These are phyloP conservation scores for Acacia concinna DNA, from an alignment of 331 rosid species.

Conservation along the genomic window DNA sequence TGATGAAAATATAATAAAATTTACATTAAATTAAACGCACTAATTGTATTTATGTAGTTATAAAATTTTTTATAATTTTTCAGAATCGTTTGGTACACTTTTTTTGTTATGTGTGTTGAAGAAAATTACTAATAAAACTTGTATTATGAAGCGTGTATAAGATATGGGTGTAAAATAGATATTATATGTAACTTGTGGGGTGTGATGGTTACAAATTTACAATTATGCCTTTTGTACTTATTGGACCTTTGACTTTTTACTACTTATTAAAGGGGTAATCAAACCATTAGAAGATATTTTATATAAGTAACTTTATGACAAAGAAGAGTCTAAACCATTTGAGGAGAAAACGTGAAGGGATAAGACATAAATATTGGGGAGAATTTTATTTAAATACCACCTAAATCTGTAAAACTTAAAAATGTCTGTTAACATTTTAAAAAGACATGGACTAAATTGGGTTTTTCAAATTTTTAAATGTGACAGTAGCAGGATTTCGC, in stretches of 20 bases:
- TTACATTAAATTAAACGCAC: neutral
- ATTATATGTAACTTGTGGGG: neutral
- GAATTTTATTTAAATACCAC: no score
- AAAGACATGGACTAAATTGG: no score
- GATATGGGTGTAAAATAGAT: neutral
- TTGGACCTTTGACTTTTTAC: neutral
- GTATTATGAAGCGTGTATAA: neutral
- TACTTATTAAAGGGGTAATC: neutral
- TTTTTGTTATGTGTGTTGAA: neutral
- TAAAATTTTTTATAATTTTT: neutral
- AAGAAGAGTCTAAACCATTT: neutral
- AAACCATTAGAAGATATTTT: neutral
- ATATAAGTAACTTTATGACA: neutral
- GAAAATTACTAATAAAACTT: neutral
- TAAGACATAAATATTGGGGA: no score
- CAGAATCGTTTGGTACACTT: neutral
- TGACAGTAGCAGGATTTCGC: no score
- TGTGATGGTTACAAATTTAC: neutral
- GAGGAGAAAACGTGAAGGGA: neutral
- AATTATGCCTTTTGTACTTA: neutral
- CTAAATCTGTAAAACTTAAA: no score
- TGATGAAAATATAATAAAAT: no score
- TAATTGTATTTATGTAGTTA: no score
- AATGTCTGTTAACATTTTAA: no score
- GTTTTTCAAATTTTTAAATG: no score